These are phyloP conservation scores for Dactylellina sp. DNA, from an alignment of 2,329 filamentous ascomycete genomes.

Conservation along the genomic window DNA sequence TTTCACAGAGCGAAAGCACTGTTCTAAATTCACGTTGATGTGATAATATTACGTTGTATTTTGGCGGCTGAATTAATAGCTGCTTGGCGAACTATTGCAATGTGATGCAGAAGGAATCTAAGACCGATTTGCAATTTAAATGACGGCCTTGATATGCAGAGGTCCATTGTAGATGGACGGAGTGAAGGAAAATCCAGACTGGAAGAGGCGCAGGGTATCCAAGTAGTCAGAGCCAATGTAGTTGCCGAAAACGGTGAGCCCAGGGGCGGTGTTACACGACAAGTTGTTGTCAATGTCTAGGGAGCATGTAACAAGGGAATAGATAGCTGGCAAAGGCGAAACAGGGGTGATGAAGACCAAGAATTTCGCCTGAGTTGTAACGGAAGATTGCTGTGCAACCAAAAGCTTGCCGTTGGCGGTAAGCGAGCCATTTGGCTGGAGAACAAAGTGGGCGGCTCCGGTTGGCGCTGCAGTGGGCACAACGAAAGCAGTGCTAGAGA, in stretches of 20 bases:
- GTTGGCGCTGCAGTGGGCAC: background rate
- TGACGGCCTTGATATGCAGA: conserved; percentile 8
- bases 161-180: background rate
- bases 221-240: conserved; percentile 2
- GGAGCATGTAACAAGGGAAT: conserved; percentile 3
- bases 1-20: background rate
- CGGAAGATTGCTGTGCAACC: conserved; percentile 15
- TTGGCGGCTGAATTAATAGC: background rate
- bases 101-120: background rate
- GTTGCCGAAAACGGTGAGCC: background rate
- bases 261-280: background rate
- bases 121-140: background rate
- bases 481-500: background rate
- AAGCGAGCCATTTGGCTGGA: conserved; percentile 19
- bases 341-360: conserved; percentile 12
- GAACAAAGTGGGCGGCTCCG: background rate
- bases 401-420: conserved; percentile 7
- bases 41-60: background rate
- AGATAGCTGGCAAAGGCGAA: background rate
- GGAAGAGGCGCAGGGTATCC: conserved; percentile 28
- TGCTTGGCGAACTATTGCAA: background rate
- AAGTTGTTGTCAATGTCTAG: background rate
- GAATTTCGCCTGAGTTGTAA: conserved; percentile 12
- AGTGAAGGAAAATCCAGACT: background rate
- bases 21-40: background rate